Evolutionary conservation across 441 rosid species (phyloP).

Genomic region (Theobroma grandiflorum): DNA sequence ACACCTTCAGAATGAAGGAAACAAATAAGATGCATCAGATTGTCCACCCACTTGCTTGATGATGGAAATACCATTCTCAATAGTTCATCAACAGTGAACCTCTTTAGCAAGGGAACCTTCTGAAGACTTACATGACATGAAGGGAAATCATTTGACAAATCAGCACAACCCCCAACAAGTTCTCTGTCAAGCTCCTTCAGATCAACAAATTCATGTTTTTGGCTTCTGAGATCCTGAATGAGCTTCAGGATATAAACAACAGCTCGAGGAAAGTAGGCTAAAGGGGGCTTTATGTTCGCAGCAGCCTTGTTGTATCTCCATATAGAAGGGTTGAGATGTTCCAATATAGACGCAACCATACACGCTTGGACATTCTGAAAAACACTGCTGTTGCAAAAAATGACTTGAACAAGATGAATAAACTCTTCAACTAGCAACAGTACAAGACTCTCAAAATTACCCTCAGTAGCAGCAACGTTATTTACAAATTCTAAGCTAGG

Average conservation of each 20-base stretch:
- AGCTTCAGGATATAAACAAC: constrained; percentile 74
- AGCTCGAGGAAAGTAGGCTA: constrained; percentile 84
- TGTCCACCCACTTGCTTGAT: constrained; percentile 88
- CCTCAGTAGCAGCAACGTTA: constrained; percentile 66
- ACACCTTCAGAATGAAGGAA: constrained; percentile 91
- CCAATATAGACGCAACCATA: constrained; percentile 79
- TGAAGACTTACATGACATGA: constrained; percentile 62
- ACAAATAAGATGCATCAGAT: constrained; percentile 73
- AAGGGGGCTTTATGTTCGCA: constrained; percentile 63
- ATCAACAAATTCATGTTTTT: constrained; percentile 57
- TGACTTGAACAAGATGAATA: constrained; percentile 78
- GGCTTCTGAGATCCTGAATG: constrained; percentile 81
- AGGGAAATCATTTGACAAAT: constrained; percentile 49
- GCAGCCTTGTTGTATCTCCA: constrained; percentile 81
- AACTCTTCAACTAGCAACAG: constrained; percentile 86
- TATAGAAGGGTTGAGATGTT: constrained; percentile 71
- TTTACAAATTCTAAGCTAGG: constrained; percentile 71
- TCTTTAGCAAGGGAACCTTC: constrained; percentile 77
- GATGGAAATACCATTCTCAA: constrained; percentile 77
- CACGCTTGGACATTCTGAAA: constrained; percentile 83
- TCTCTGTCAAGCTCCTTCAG: constrained; percentile 58
- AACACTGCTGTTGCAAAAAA: constrained; percentile 70
- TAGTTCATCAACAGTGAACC: constrained; percentile 70
- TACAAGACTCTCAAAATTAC: constrained; percentile 79
- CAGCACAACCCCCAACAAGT: constrained; percentile 42